Base-by-base conservation (phyloP, 305 asterid species). In the Stenogyne calaminthoides region DNA sequence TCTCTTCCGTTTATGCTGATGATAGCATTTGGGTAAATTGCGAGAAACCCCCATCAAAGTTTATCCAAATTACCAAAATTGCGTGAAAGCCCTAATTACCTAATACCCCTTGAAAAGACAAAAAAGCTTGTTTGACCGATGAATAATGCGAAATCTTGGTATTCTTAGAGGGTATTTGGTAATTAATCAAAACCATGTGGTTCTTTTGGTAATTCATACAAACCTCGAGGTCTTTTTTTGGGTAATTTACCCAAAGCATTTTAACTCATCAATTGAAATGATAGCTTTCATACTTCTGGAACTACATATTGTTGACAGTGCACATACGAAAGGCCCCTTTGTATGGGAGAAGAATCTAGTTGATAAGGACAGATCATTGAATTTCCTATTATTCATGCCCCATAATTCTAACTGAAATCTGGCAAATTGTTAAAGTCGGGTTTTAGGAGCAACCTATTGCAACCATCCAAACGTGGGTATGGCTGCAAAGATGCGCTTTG, bases 241-340 rank as follows among this genome's bases (percentile, higher is more conserved):
- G 29, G 54, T 47, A 47, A 47, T 47, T 47, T 49, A 49, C 56
- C 2, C 56, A 49, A 15, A 12, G 22, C 59, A 34, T 14, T 56
- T 39, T n/a, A 39, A 69, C 37, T 37, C 37, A 51, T 37, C 37
- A 51, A 14, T 27, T 39, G 61, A 47, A 16, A 19, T 68, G 52
- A 11, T 25, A 22, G 37, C 25, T 19, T 51, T 56, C 15, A 9
- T 20, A 20, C 55, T 46, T 51, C 25, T 66, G 78, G 68, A 54
- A 65, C 20, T 36, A 49, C 10, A 59, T 42, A 32, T 29, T 40
- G 51, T 32, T 68, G 60, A 40, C n/a, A n/a, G 29, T 62, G 51
- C 65, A 64, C 74, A 56, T 64, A 32, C 58, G 62, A 67, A 42
- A 27, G 51, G 65, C 54, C 49, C 67, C 46, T 37, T 11, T 32